phyloP scores from a whole-genome alignment of 1,139 yeast species.

The Trichomonascaceae sp. region DNA sequence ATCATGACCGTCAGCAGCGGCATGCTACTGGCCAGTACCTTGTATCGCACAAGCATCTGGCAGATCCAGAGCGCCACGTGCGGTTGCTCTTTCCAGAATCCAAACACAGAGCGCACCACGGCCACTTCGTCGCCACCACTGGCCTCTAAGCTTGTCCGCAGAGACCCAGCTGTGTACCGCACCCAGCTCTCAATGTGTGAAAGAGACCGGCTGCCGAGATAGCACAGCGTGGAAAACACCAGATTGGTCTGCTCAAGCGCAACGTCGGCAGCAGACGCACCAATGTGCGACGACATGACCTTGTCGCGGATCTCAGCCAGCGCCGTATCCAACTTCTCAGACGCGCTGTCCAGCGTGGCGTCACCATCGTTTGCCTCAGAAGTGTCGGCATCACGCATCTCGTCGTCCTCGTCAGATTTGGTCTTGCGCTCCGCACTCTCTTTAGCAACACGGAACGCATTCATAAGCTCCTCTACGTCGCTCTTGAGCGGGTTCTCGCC shows the following conservation, averaged over 20 bases:
- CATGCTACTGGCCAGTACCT: not conserved
- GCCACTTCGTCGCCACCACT: constrained; percentile 15
- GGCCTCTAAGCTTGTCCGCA: constrained; percentile 27
- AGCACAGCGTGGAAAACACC: constrained; percentile 59
- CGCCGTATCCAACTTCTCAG: constrained; percentile 22
- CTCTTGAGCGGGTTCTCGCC: constrained; percentile 25
- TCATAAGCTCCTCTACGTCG: constrained; percentile 23
- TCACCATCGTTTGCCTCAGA: constrained; percentile 7
- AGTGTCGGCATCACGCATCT: constrained; percentile 4
- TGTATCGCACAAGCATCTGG: not conserved
- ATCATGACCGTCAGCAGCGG: not conserved
- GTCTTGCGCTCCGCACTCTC: constrained; percentile 6
- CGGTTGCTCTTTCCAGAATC: constrained; percentile 73
- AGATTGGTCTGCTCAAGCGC: constrained; percentile 43
- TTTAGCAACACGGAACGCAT: constrained; percentile 22
- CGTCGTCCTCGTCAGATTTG: constrained; percentile 2
- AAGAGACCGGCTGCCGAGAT: constrained; percentile 78
- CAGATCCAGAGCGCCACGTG: constrained; percentile 51
- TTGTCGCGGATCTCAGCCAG: constrained; percentile 26
- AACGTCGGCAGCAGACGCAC: constrained; percentile 25
- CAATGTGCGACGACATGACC: constrained; percentile 15
- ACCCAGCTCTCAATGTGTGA: constrained; percentile 73
- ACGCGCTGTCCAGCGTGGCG: constrained; percentile 18
- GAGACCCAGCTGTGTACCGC: constrained; percentile 39
- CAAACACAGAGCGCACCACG: constrained; percentile 45